Percentiles rank a stretch among this genome's conserved stretches.
Conservation (phyloP, 1,284 basidiomycete genomes). For the Psilocybe mexicana region DNA sequence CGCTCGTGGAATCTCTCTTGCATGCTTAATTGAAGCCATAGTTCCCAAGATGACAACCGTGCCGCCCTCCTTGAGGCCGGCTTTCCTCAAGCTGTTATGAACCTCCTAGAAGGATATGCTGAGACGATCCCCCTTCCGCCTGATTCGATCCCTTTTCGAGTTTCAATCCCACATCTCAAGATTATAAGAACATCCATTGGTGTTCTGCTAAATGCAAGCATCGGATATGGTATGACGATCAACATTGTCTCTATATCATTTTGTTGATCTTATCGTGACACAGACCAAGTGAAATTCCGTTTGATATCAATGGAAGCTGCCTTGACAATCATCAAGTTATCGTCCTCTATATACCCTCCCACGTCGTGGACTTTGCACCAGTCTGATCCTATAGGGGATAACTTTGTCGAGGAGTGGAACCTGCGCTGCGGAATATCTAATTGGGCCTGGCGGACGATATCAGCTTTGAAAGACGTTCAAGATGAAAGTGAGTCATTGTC, state of each 20-base stretch:
- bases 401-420: slow-evolving; percentile 59
- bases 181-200: slow-evolving; percentile 79
- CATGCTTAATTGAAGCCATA: slow-evolving; percentile 2
- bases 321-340: slow-evolving; percentile 65
- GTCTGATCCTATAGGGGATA: slow-evolving; percentile 28
- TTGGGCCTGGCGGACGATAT: slow-evolving; percentile 78
- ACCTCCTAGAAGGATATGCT: slow-evolving; percentile 68
- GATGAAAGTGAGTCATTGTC: slow-evolving; percentile 50
- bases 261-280: slow-evolving; percentile 3
- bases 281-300: slow-evolving; percentile 71
- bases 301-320: slow-evolving; percentile 68
- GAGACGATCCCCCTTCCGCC: slow-evolving; percentile 49
- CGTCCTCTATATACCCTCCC: slow-evolving; percentile 68
- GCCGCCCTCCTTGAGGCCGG: slow-evolving; percentile 66
- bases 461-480: slow-evolving; percentile 62
- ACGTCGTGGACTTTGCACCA: slow-evolving; percentile 47
- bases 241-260: not conserved
- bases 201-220: slow-evolving; percentile 76
- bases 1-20: not conserved
- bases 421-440: slow-evolving; percentile 63
- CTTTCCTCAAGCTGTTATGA: slow-evolving; percentile 65
- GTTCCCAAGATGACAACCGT: slow-evolving; percentile 59
- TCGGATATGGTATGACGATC: slow-evolving; percentile 65
- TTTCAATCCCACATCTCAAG: slow-evolving; percentile 64
- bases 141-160: slow-evolving; percentile 42